phyloP scores from a whole-genome alignment of 352 stramenopile species.

The Globisporangium irregulare region DNA sequence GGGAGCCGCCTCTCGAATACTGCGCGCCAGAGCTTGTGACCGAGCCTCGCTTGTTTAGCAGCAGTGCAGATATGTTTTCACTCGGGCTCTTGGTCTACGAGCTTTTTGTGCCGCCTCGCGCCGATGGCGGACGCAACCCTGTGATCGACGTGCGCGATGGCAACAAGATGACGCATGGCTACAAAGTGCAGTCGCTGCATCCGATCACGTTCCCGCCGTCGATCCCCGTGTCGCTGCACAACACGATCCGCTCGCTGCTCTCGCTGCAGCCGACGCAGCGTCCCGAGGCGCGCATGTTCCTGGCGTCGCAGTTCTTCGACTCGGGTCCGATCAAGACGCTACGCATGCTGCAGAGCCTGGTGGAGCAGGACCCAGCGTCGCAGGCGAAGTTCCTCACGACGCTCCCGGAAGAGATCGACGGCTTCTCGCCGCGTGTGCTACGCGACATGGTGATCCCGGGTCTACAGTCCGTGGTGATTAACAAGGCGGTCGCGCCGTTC shows the following conservation, averaged over 20 bases:
- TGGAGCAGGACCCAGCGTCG: constrained; percentile 77
- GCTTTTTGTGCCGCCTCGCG: constrained; percentile 74
- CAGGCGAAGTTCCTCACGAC: constrained; percentile 82
- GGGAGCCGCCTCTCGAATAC: constrained; percentile 85
- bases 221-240: constrained; percentile 78
- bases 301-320: constrained; percentile 86
- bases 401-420: constrained; percentile 68
- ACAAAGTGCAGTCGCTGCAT: constrained; percentile 88
- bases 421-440: constrained; percentile 72
- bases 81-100: constrained; percentile 84
- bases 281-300: constrained; percentile 64
- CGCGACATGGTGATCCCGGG: constrained; percentile 84
- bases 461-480: constrained; percentile 78
- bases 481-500: constrained; percentile 84
- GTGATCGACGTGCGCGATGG: constrained; percentile 81
- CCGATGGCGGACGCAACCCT: constrained; percentile 75
- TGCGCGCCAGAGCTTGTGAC: constrained; percentile 82
- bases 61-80: constrained; percentile 85
- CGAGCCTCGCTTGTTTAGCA: constrained; percentile 77
- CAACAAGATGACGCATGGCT: constrained; percentile 88
- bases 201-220: constrained; percentile 77
- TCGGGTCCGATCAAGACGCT: constrained; percentile 84
- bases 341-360: constrained; percentile 71
- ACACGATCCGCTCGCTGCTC: constrained; percentile 80
- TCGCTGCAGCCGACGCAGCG: constrained; percentile 60